Conservation (phyloP, 352 stramenopile species). For the Pelagophyceae sp. region DNA sequence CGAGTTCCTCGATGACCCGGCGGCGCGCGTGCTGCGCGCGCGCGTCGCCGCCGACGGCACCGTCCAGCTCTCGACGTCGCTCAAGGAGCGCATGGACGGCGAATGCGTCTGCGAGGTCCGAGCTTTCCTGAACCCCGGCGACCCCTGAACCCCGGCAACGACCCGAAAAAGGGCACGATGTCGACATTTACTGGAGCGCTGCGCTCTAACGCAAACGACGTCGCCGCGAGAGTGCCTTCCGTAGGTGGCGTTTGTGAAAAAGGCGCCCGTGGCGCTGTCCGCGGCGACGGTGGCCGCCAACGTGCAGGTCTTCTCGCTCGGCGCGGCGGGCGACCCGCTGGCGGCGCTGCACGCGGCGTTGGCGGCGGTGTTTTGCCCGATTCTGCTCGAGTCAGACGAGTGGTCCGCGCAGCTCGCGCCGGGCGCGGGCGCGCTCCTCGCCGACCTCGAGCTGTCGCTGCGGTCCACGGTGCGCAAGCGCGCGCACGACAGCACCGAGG, state of each 20-base stretch:
- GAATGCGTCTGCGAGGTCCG: neutral
- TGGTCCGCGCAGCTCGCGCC: neutral
- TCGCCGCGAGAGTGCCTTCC: no score
- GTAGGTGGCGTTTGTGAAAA: conserved; percentile 10
- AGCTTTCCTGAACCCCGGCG: no score
- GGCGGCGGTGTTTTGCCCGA: neutral
- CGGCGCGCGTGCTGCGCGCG: conserved; percentile 53
- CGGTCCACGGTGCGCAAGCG: neutral
- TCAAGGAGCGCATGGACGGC: neutral
- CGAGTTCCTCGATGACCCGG: conserved; percentile 58
- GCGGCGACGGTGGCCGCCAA: neutral
- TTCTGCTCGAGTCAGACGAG: neutral
- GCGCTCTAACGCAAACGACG: no score
- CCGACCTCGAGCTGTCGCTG: neutral
- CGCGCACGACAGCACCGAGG: neutral
- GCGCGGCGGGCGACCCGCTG: neutral
- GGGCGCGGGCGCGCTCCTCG: neutral
- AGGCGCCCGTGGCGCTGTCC: neutral
- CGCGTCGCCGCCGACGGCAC: conserved; percentile 30
- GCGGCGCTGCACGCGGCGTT: neutral
- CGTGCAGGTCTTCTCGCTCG: neutral
- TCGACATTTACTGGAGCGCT: no score
- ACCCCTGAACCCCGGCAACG: no score
- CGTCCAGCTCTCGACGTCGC: conserved; percentile 2
- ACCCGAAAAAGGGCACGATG: no score